Evolutionary conservation across 2,329 filamentous ascomycete genomes (phyloP), one percentile per base, ranked within the genome.

Genomic region (Fusarium cyanostomum): DNA sequence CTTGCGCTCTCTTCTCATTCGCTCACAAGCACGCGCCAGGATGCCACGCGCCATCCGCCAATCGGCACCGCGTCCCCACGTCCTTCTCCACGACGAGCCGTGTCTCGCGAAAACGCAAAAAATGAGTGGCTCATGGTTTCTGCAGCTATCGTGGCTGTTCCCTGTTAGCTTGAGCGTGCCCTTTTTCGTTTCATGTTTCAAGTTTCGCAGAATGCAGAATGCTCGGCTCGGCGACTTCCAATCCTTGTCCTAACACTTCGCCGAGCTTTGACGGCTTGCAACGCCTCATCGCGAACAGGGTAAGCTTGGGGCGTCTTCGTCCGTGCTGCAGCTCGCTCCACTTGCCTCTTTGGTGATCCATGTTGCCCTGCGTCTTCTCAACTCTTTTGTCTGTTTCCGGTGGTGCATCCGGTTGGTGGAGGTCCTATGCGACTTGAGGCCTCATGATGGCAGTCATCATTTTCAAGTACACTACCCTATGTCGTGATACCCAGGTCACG

Each of bases 171-270:
- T 28, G 7, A 28, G 30, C 31, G 35, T 49, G 41, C 15, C 34
- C 50, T 52, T 67, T 53, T 43, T 50, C 60, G 51, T 46, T 64
- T 67, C 46, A 54, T 66, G 63, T 66, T 66, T 66, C 63, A 66
- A 52, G 62, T 65, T 64, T 60, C 63, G 21, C 21, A 21, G 21
- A 64, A n/a, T n/a, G n/a, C 26, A 52, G 37, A 34, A 49, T 27
- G 8, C 18, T 44, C 43, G 39, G 8, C 18, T 44, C 43, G 39
- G 42, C 44, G 38, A 62, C 51, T 52, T 42, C 54, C 62, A 49
- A 65, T 59, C 59, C 59, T 35, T 52, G 51, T 57, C 51, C 31
- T 59, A 35, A 52, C 27, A 44, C 18, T 21, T 27, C 4, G 41
- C 37, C 53, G 21, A 56, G 51, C 46, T 43, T 61, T 52, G 50